Conservation (phyloP, 805 yeast species). For the Candida suzukii region DNA sequence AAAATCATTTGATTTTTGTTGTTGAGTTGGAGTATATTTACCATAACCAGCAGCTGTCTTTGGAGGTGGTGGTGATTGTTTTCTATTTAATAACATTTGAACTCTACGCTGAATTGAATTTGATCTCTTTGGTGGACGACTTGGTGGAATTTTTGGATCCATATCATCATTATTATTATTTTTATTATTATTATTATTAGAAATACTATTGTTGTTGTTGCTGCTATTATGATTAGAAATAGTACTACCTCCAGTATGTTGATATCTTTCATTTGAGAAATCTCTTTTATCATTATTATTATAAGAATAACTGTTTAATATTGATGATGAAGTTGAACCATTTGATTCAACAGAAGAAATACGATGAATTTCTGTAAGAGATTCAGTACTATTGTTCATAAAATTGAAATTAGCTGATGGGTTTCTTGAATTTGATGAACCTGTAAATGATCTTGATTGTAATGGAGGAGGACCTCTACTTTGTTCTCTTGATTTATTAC, state of each 20-base stretch:
- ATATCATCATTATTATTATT: not conserved
- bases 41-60: constrained; percentile 83
- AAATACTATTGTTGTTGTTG: not conserved
- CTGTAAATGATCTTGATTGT: constrained; percentile 2
- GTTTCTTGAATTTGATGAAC: constrained; percentile 1
- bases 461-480: constrained; percentile 4
- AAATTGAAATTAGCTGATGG: constrained; percentile 1
- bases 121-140: constrained; percentile 22
- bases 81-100: constrained; percentile 38
- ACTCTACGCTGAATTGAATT: constrained; percentile 49
- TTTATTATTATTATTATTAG: not conserved
- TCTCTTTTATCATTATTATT: not conserved
- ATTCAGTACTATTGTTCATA: constrained; percentile 3
- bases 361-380: constrained; percentile 7
- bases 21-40: constrained; percentile 38
- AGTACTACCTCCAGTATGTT: not conserved
- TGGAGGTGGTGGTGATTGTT: constrained; percentile 35
- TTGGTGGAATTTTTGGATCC: constrained; percentile 13
- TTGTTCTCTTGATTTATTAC: constrained; percentile 11
- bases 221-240: not conserved
- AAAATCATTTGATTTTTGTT: constrained; percentile 19
- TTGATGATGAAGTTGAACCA: constrained; percentile 10
- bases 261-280: not conserved
- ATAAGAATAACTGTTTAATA: not conserved
- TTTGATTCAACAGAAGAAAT: constrained; percentile 1